Evolutionary conservation across 331 rosid species (phyloP).

Genomic region (Telfairia occidentalis): DNA sequence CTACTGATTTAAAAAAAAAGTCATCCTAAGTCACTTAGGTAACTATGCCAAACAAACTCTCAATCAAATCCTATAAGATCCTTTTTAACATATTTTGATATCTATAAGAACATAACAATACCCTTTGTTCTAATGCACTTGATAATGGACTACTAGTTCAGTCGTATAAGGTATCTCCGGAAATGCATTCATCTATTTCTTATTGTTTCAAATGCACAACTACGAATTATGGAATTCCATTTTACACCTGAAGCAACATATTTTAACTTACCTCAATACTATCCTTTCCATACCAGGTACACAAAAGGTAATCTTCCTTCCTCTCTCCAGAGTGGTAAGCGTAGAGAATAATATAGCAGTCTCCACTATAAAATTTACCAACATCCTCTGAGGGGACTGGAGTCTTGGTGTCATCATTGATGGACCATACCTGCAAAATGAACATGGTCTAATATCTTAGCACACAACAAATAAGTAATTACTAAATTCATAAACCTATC

Average conservation of each 20-base stretch:
- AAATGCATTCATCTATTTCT: not conserved
- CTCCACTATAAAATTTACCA: conserved; percentile 87
- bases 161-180: not conserved
- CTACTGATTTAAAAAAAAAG: not conserved
- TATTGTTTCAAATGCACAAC: not conserved
- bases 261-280: conserved; percentile 62
- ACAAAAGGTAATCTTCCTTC: conserved; percentile 85
- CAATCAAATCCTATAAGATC: not conserved
- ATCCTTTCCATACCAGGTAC: conserved; percentile 87
- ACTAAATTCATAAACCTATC: not conserved
- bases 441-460: not conserved
- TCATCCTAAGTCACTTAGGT: not conserved
- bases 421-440: conserved; percentile 61
- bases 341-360: conserved; percentile 79
- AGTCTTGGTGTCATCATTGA: conserved; percentile 77
- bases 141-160: not conserved
- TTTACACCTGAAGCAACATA: not conserved
- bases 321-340: conserved; percentile 87
- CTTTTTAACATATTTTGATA: not conserved
- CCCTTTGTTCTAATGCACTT: not conserved
- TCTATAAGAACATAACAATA: not conserved
- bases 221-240: conserved; percentile 7
- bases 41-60: not conserved
- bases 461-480: not conserved
- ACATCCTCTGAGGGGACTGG: conserved; percentile 62